Base-by-base conservation (phyloP, 306 rosid genomes). In the Biancaea sappan region DNA sequence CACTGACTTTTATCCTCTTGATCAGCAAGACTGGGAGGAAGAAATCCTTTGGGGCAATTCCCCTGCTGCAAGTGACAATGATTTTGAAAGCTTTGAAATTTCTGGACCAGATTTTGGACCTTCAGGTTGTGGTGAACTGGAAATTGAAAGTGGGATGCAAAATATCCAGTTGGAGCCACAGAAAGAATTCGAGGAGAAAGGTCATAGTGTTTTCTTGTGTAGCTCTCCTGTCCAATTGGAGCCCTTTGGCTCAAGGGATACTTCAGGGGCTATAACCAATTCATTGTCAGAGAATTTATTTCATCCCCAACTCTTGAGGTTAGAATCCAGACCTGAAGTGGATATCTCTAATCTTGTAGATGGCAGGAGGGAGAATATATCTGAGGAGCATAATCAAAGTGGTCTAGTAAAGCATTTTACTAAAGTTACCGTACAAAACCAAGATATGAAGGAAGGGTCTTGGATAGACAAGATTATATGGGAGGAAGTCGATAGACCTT, bases 11-110 rank as follows among this genome's bases (percentile, higher is more conserved):
- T 90, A 90, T 72, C 92, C 96, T 67, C 90, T 90, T 70, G 97
- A 94, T 88, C 98, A 88, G 78, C 91, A 80, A 79, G 89, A 90
- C 65, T 94, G 98, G 98, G 98, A 94, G 82, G 90, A 86, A 65
- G 84, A 79, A 61, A 94, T 94, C 80, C 59, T 81, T 64, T 94
- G 98, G 98, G 98, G 88, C 41, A 83, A 88, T 78, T 91, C 98
- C 75, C 95, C 95, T 53, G 75, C 79, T 31, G 71, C 64, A 16
- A 85, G 86, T 83, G 80, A 80, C 50, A 78, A 69, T 57, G 75
- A 78, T 75, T 76, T 63, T 21, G 89, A 81, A 48, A 87, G 92
- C 79, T 79, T 67, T 85, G 91, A 93, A 73, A 72, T 85, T 86
- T 87, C 89, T 28, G 88, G 89, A 72, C 76, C 82, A 71, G 88